Percentiles rank a stretch among this genome's conserved stretches.
Conservation (phyloP, 768 basidiomycete species). For the Mrakia frigida region DNA sequence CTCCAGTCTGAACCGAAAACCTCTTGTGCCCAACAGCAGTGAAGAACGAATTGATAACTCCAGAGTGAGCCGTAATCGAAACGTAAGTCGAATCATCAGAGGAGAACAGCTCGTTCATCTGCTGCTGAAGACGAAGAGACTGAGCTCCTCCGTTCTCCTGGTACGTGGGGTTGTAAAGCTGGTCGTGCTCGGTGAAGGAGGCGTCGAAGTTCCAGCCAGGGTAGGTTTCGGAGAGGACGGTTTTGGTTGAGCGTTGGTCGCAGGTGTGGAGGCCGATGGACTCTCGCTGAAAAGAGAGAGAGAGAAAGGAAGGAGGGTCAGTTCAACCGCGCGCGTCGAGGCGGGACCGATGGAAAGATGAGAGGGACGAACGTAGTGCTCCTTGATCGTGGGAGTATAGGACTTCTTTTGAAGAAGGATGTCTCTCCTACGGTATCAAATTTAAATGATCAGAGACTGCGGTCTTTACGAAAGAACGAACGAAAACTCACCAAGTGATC, state of each 20-base stretch:
- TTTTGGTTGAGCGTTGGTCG: constrained; percentile 37
- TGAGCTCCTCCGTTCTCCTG: constrained; percentile 35
- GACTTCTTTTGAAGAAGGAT: constrained; percentile 28
- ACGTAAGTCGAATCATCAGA: constrained; percentile 35
- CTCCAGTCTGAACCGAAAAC: constrained; percentile 35
- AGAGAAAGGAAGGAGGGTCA: neutral
- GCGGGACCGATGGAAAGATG: too few species aligned
- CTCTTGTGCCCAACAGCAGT: constrained; percentile 35
- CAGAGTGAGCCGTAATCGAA: constrained; percentile 40
- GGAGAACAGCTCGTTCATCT: constrained; percentile 37
- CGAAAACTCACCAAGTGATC: constrained; percentile 36
- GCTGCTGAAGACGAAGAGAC: constrained; percentile 33
- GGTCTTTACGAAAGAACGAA: neutral
- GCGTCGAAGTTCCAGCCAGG: constrained; percentile 37
- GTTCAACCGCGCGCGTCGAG: neutral
- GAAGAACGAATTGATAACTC: constrained; percentile 46
- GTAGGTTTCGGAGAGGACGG: constrained; percentile 30
- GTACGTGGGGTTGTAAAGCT: constrained; percentile 35
- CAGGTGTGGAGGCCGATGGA: constrained; percentile 37
- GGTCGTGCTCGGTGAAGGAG: constrained; percentile 37
- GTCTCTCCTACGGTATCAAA: too few species aligned
- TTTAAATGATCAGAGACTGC: too few species aligned
- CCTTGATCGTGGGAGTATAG: constrained; percentile 33
- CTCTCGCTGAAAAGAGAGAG: constrained; percentile 26
- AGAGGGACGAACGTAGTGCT: constrained; percentile 21